Base-by-base conservation (phyloP, 148 eudicot genomes). In the Arbutus unedo region DNA sequence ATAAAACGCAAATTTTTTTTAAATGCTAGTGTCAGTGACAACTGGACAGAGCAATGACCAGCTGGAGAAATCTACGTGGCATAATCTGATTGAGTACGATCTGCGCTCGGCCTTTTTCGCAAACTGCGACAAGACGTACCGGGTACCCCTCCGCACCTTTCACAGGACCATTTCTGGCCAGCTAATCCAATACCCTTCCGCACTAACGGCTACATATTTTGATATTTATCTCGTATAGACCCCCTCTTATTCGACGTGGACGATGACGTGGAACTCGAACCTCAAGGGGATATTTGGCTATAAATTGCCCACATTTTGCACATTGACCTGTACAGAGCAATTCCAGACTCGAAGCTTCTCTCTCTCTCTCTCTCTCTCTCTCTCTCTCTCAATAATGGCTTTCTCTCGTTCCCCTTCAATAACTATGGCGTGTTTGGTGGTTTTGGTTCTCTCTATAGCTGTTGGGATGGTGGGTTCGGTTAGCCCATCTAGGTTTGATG, bases 401-500 rank as follows among this genome's bases (percentile, higher is more conserved):
- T n/a, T 4, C 71, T 31, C 18, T 62, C 38, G 38, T 75, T 41
- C 79, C 67, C 23, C 47, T 55, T 23, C 67, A 67, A 19, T 75
- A 66, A 14, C 55, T 44, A 85, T 85, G 88, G 82, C 21, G 19
- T 50, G 50, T 41, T 0, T 31, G 71, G 21, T 82, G 74, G 3
- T 78, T 0, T 56, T 84, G 70, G 81, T 19, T 51, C 0, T 88
- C 10, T 79, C 49, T 44, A 5, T 85, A 16, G 75, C 4, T 8
- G 3, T 67, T 38, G 44, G 56, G 1, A 68, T 86, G 90, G 82
- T 72, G 79, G 87, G 86, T 25, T 67, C 82, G 3, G 89, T 74
- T 53, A 81, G 74, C 7, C 79, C 93, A 41, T 80, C 91, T 19
- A 89, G 82, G 54, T 94, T 94, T 57, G 90, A 88, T 82, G 92